Evolutionary conservation across 2,329 filamentous ascomycete species (phyloP).

Genomic region (Xylariaceae sp.): DNA sequence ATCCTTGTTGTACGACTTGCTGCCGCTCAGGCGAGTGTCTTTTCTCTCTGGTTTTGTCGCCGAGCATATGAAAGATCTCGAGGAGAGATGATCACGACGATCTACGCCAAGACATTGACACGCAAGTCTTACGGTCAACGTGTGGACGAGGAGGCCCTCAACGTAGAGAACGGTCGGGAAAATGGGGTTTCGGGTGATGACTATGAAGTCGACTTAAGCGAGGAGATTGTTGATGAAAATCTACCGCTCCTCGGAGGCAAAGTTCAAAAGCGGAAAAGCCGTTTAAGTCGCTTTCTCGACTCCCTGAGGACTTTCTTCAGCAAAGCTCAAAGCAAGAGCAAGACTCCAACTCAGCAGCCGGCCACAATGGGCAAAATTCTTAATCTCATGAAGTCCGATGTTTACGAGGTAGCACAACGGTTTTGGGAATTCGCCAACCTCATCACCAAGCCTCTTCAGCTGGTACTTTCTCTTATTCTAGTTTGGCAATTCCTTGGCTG

Average conservation of each 20-base stretch:
- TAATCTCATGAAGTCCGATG: conserved; percentile 78
- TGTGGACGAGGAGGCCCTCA: conserved; percentile 24
- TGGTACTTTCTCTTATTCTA: conserved; percentile 69
- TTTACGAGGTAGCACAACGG: conserved; percentile 75
- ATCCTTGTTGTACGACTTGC: conserved; percentile 58
- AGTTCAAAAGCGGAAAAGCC: conserved; percentile 22
- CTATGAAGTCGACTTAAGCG: not conserved
- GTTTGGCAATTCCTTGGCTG: conserved; percentile 78
- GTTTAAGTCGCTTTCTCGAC: conserved; percentile 26
- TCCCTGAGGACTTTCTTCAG: conserved; percentile 24
- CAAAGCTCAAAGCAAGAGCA: conserved; percentile 19
- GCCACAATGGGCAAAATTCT: conserved; percentile 88
- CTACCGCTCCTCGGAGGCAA: conserved; percentile 21
- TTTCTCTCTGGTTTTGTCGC: conserved; percentile 77
- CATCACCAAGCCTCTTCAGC: conserved; percentile 69
- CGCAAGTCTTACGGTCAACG: conserved; percentile 53
- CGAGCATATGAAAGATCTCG: conserved; percentile 79
- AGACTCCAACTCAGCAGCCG: conserved; percentile 43
- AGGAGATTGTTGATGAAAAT: conserved; percentile 14
- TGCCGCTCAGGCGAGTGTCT: conserved; percentile 61
- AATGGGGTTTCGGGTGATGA: conserved; percentile 6
- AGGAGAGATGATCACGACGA: conserved; percentile 81
- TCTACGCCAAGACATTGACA: conserved; percentile 73
- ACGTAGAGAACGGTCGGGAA: conserved; percentile 16
- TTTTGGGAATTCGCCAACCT: conserved; percentile 86